Percentiles rank a stretch among this genome's conserved stretches.
Evolutionary conservation across 2,329 filamentous ascomycete species (phyloP).

Genomic region (Beauveria sp.): DNA sequence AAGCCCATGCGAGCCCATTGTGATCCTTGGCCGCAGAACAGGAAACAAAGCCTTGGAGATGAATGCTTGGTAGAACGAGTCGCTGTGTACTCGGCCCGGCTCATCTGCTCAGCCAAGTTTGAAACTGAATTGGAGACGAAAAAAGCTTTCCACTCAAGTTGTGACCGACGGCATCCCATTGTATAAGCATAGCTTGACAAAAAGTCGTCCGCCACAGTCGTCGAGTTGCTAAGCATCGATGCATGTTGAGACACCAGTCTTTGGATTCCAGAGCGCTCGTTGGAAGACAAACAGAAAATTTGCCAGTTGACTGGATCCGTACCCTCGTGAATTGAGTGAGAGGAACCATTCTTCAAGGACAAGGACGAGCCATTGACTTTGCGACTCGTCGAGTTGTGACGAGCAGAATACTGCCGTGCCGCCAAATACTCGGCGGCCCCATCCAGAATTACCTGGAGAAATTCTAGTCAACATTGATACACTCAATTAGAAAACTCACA

Average conservation of each 20-base stretch:
- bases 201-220: conserved; percentile 13
- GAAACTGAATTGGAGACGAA: conserved; percentile 27
- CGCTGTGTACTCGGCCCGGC: conserved; percentile 14
- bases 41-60: conserved; percentile 28
- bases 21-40: conserved; percentile 37
- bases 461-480: neutral
- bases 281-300: conserved; percentile 36
- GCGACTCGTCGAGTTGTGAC: neutral
- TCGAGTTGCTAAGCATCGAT: conserved; percentile 21
- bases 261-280: conserved; percentile 32
- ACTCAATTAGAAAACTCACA: neutral
- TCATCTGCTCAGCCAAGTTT: conserved; percentile 26
- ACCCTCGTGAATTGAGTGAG: neutral
- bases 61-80: conserved; percentile 20
- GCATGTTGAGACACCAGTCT: conserved; percentile 29
- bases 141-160: conserved; percentile 34
- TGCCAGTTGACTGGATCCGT: conserved; percentile 20
- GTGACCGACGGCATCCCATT: conserved; percentile 35
- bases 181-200: conserved; percentile 39
- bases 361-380: neutral
- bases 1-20: conserved; percentile 33
- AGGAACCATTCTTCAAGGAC: conserved; percentile 3
- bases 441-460: conserved; percentile 33
- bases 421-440: conserved; percentile 34
- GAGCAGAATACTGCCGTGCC: neutral